Conservation (phyloP, 805 yeast species). For the Crinitomyces ghanaensis region DNA sequence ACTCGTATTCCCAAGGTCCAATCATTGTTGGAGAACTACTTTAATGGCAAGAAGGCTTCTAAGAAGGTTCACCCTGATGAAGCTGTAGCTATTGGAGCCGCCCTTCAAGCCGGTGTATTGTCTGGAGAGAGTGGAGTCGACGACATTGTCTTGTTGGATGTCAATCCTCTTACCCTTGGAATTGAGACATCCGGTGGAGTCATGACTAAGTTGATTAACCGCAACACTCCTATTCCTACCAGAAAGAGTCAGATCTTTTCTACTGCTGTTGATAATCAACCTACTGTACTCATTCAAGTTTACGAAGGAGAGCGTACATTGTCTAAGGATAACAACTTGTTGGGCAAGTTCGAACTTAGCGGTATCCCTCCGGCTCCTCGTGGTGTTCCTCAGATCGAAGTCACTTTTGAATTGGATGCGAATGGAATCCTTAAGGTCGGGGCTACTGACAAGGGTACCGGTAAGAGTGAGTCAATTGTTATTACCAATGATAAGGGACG, state of each 20-base stretch:
- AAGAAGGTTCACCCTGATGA: slow-evolving; percentile 98
- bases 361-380: slow-evolving; percentile 88
- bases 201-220: slow-evolving; percentile 88
- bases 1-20: slow-evolving; percentile 99
- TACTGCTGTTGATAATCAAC: slow-evolving; percentile 93
- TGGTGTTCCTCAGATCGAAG: slow-evolving; percentile 86
- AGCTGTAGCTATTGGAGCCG: slow-evolving; percentile 99
- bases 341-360: slow-evolving; percentile 77
- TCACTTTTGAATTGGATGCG: slow-evolving; percentile 78
- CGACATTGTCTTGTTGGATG: slow-evolving; percentile 82
- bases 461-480: slow-evolving; percentile 81
- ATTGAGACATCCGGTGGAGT: slow-evolving; percentile 97
- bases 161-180: slow-evolving; percentile 88
- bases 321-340: slow-evolving; percentile 84
- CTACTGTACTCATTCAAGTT: slow-evolving; percentile 87
- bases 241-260: slow-evolving; percentile 92
- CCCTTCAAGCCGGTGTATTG: slow-evolving; percentile 96
- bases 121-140: slow-evolving; percentile 93
- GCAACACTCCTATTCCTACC: slow-evolving; percentile 93
- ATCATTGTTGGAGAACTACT: slow-evolving; percentile 79
- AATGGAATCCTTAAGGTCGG: slow-evolving; percentile 78
- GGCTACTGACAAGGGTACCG: slow-evolving; percentile 90
- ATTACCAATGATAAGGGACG: slow-evolving; percentile 93
- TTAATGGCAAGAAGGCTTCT: slow-evolving; percentile 90
- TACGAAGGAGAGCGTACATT: slow-evolving; percentile 94